Evolutionary conservation across 805 yeast genomes (phyloP).

Genomic region (Jamesozyma jinghongensis): DNA sequence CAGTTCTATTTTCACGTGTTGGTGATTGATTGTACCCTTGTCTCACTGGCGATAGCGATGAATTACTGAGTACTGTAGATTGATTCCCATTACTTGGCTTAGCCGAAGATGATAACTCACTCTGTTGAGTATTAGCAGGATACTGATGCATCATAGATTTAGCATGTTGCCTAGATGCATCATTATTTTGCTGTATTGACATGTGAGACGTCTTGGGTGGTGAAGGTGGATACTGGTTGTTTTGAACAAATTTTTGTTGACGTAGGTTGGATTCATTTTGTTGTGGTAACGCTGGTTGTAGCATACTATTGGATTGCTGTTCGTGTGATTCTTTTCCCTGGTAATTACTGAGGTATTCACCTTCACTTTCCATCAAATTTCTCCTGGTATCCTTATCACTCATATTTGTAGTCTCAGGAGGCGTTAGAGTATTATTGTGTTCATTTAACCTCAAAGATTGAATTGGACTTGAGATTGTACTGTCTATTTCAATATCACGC

Average conservation of each 20-base stretch:
- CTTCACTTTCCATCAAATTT: background rate
- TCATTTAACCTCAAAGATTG: conserved; percentile 9
- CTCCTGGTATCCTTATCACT: background rate
- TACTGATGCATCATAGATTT: no score
- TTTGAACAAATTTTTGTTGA: background rate
- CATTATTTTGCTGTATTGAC: background rate
- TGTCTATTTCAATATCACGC: conserved; percentile 13
- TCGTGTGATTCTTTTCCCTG: no score
- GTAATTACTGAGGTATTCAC: background rate
- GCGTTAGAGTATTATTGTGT: background rate
- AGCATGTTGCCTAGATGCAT: background rate
- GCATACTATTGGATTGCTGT: no score
- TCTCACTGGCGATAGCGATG: no score
- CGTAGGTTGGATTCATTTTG: background rate
- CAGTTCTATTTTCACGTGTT: background rate
- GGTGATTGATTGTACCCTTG: background rate
- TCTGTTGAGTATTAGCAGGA: no score
- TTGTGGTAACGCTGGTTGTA: background rate
- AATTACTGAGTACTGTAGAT: no score
- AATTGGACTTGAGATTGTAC: conserved; percentile 10
- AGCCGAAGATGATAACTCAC: no score
- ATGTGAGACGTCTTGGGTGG: background rate
- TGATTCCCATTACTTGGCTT: no score
- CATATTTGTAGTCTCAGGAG: background rate
- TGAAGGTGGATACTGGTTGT: background rate